Conservation (phyloP, 176 grass and related monocot species). For the Typha latifolia region DNA sequence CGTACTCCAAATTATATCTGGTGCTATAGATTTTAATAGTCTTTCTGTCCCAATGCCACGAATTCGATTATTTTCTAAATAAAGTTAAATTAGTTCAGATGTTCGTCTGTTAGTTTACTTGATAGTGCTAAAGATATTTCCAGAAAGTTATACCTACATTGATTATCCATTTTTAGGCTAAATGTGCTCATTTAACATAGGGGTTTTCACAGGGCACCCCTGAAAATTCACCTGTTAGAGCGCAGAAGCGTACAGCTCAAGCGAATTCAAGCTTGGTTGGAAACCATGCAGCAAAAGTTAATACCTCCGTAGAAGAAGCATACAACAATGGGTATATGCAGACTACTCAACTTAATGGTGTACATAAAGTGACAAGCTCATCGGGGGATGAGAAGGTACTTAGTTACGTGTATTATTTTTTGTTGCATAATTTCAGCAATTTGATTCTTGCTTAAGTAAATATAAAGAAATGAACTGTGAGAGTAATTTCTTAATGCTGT, state of each 20-base stretch:
- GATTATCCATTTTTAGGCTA: background rate
- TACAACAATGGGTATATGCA: constrained; percentile 43
- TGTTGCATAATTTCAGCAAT: background rate
- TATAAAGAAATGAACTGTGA: constrained; percentile 1
- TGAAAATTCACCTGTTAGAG: constrained; percentile 36
- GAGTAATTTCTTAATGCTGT: background rate
- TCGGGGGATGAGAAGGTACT: constrained; percentile 20
- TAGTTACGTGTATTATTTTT: background rate
- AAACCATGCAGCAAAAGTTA: constrained; percentile 18
- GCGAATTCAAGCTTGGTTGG: constrained; percentile 32
- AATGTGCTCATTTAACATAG: constrained; percentile 10
- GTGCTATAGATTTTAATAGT: too few relatives aligned
- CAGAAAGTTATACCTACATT: too few relatives aligned
- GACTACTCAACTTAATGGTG: constrained; percentile 33
- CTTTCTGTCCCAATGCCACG: too few relatives aligned
- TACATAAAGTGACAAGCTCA: constrained; percentile 30
- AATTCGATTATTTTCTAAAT: too few relatives aligned
- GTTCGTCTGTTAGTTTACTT: too few relatives aligned
- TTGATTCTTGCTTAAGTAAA: background rate
- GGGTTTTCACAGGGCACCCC: constrained; percentile 25
- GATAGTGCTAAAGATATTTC: too few relatives aligned
- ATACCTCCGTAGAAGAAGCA: constrained; percentile 30
- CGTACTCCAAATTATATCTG: too few relatives aligned
- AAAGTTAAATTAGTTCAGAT: too few relatives aligned
- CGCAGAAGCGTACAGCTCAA: constrained; percentile 37